A percentile compares a stretch with the other conserved stretches of the same genome.
These are phyloP conservation scores for Cochlearia excelsa DNA, from an alignment of 345 rosid genomes.

Conservation along the genomic window DNA sequence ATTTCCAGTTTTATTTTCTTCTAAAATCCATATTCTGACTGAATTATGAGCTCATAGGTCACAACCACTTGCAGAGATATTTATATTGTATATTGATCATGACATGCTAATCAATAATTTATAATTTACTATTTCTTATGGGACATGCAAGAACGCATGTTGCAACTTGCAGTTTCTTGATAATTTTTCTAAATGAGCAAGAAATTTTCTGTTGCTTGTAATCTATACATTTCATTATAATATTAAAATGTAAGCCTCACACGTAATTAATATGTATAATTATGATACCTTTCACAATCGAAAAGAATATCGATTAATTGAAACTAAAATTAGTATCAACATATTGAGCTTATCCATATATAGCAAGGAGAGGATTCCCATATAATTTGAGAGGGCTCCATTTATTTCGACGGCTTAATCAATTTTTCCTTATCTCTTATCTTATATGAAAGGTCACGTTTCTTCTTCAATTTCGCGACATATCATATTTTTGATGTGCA, in stretches of 20 bases:
- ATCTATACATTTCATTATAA: no score
- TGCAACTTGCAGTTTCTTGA: no score
- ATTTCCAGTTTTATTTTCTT: neutral
- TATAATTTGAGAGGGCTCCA: constrained; percentile 7
- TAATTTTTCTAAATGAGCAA: no score
- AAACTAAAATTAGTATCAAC: neutral
- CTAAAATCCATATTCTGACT: constrained; percentile 1
- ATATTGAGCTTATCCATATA: constrained; percentile 26
- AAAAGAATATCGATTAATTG: no score
- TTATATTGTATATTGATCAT: no score
- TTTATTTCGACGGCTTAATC: constrained; percentile 20
- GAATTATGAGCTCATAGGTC: constrained; percentile 15
- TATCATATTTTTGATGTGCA: neutral
- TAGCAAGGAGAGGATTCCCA: constrained; percentile 17
- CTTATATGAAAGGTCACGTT: constrained; percentile 36
- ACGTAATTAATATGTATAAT: no score
- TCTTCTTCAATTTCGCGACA: constrained; percentile 21
- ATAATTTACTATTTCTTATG: no score
- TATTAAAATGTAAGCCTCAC: no score
- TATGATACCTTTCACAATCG: no score
- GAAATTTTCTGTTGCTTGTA: no score
- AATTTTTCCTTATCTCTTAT: constrained; percentile 20
- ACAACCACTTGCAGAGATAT: constrained; percentile 14
- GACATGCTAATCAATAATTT: no score
- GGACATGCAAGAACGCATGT: no score